Evolutionary conservation across 2,329 filamentous ascomycete species (phyloP).

Genomic region (Aspergillus pseudoglaucus): DNA sequence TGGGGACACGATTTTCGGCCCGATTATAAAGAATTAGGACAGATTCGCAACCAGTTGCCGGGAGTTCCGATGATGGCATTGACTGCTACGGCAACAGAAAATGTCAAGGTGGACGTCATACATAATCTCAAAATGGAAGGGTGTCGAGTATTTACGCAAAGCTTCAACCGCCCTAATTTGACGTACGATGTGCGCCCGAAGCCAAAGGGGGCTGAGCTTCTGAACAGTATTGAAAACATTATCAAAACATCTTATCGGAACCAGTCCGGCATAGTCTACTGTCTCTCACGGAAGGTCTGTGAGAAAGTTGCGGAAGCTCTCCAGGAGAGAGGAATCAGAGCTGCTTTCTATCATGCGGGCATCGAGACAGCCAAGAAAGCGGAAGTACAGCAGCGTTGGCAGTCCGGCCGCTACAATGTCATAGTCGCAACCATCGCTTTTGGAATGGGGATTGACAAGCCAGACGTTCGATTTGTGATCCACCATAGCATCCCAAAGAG

Average conservation of each 20-base stretch:
- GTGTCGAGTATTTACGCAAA: conserved; percentile 78
- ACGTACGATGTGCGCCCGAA: conserved; percentile 80
- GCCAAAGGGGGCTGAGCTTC: conserved; percentile 50
- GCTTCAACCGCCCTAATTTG: conserved; percentile 94
- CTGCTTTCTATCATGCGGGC: conserved; percentile 79
- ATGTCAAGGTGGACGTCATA: conserved; percentile 86
- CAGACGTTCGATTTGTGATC: conserved; percentile 92
- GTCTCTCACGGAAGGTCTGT: conserved; percentile 74
- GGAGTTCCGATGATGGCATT: conserved; percentile 87
- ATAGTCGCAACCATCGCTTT: conserved; percentile 98
- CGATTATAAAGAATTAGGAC: conserved; percentile 83
- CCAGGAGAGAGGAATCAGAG: conserved; percentile 56
- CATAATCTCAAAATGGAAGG: conserved; percentile 78
- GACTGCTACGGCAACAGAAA: conserved; percentile 89
- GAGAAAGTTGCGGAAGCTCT: conserved; percentile 72
- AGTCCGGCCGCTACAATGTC: conserved; percentile 69
- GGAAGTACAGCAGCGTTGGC: conserved; percentile 73
- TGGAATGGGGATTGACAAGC: conserved; percentile 99
- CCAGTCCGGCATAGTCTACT: conserved; percentile 88
- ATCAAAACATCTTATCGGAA: conserved; percentile 65
- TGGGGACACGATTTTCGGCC: conserved; percentile 98
- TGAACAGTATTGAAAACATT: conserved; percentile 47
- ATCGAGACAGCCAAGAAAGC: conserved; percentile 64
- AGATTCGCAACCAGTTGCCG: conserved; percentile 64
- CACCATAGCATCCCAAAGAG: conserved; percentile 92